Evolutionary conservation across 2,329 filamentous ascomycete genomes (phyloP).

Genomic region (Aulographum hederae): DNA sequence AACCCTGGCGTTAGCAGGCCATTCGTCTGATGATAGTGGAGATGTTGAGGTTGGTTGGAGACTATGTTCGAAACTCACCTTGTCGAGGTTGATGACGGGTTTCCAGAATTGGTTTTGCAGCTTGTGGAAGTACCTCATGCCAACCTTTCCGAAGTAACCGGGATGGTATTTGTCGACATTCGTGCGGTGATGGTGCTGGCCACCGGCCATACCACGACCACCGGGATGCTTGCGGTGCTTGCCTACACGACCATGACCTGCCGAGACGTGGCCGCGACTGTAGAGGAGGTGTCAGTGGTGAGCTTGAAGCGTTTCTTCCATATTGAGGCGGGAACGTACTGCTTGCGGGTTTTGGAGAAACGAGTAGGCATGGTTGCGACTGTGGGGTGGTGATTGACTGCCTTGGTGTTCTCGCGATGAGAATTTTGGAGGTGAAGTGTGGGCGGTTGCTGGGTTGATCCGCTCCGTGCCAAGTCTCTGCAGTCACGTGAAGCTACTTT

Average conservation of each 20-base stretch:
- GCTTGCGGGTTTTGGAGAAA: no score
- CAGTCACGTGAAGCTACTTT: no score
- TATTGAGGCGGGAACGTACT: no score
- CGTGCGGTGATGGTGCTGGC: constrained; percentile 95
- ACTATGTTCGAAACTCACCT: constrained; percentile 35
- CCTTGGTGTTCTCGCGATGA: no score
- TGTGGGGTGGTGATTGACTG: no score
- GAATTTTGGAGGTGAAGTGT: no score
- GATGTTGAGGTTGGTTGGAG: no score
- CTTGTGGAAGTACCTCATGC: constrained; percentile 65
- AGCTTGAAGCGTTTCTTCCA: no score
- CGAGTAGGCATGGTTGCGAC: no score
- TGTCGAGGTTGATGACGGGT: constrained; percentile 96
- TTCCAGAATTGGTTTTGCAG: constrained; percentile 94
- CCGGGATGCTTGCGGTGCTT: constrained; percentile 47
- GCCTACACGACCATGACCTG: constrained; percentile 71
- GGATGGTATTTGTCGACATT: constrained; percentile 91
- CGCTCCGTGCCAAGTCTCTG: no score
- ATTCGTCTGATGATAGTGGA: no score
- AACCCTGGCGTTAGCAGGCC: constrained; percentile 1
- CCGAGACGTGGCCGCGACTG: constrained; percentile 93
- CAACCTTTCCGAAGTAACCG: constrained; percentile 74
- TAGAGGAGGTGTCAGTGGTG: constrained; percentile 11
- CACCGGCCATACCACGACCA: constrained; percentile 82
- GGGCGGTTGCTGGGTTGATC: no score